Evolutionary conservation across 805 yeast species (phyloP), one percentile per base, ranked within the genome.

Genomic region (Saturnispora gosingensis): DNA sequence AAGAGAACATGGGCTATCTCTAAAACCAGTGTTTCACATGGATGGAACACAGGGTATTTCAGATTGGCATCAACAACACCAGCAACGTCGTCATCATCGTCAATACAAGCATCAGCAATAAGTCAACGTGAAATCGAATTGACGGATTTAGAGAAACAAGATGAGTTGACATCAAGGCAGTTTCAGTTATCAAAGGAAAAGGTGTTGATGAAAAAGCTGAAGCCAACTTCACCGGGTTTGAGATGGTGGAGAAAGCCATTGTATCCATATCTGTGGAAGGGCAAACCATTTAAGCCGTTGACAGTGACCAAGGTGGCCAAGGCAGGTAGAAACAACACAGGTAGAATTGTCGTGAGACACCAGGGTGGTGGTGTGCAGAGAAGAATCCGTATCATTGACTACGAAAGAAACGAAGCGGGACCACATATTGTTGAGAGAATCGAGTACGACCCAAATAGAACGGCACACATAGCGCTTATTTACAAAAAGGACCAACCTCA

Each of bases 331-430:
- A 90, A 91, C 67, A 75, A 85, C 68, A 73, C 85, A 4, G 99
- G 99, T 58, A 77, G 79, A 59, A 88, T 93, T 61, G 88, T 96
- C 4, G 85, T 88, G 45, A 81, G 99, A 65, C 97, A 93, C 67
- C 81, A 95, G 67, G 99, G 98, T 66, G 99, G 99, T 61, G 98
- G 98, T 35, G 93, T 86, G 67, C 87, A 86, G 67, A 83, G 91
- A 63, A 81, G 99, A 68, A 76, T 87, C 39, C 80, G 99, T 61
- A 67, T 87, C 34, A 76, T 93, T 22, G 99, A 93, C 68, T 83
- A 82, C 61, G 71, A 74, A 59, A 78, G 99, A 63, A 61, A 66
- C 39, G 76, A 66, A 3, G 69, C 82, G 1, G 98, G 97, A 27
- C 77, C 75, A 43, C 93, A 88, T 60, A 76, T 78, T 32, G 97